Conservation (phyloP, 768 basidiomycete species). For the Xanthoconium purpureum region DNA sequence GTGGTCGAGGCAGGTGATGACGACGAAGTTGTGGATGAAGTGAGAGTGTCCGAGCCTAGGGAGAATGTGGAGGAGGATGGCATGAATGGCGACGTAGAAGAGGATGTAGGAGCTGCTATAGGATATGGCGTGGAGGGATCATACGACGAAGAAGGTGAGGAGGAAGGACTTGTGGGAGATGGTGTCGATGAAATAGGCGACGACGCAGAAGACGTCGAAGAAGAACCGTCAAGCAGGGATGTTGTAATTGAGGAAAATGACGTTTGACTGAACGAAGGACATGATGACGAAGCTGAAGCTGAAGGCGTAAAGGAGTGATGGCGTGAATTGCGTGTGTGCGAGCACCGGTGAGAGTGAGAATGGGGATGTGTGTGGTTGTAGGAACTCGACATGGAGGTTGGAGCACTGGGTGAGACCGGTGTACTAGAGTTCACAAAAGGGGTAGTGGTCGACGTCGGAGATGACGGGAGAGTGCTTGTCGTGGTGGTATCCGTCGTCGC, state of each 20-base stretch:
- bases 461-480: slow-evolving; percentile 8
- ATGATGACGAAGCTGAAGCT: background rate
- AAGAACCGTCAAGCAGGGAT: background rate
- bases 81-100: background rate
- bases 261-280: background rate
- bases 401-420: background rate
- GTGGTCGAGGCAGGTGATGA: background rate
- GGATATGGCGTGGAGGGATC: background rate
- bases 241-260: background rate
- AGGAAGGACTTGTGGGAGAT: background rate
- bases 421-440: background rate
- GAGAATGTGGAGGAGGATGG: background rate
- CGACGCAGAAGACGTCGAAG: background rate
- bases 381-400: background rate
- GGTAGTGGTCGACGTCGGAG: slow-evolving; percentile 1
- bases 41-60: background rate
- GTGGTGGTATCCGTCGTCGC: slow-evolving; percentile 1
- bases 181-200: background rate
- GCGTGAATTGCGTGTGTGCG: background rate
- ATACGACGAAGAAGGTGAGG: background rate
- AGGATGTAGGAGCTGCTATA: background rate
- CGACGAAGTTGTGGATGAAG: background rate
- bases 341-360: background rate
- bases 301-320: background rate
- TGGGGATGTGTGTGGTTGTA: background rate